Percentiles rank a stretch among this genome's conserved stretches.
phyloP scores from a whole-genome alignment of 75 land plant species.

The Pinus taeda region DNA sequence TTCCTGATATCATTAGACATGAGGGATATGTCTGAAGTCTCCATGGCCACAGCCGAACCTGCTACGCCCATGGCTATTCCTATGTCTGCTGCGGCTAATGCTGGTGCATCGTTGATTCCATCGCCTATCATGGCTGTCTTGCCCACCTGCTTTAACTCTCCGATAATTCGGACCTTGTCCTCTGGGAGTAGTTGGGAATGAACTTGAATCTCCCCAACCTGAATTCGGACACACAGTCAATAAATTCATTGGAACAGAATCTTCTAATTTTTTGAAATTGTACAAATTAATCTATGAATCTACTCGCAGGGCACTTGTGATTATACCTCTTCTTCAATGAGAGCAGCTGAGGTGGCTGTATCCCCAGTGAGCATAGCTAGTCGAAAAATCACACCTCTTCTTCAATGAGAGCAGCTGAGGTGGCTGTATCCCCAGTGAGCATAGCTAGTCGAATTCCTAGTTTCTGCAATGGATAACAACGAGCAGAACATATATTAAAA shows the following conservation, averaged over 20 bases:
- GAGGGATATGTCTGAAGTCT: conserved; percentile 75
- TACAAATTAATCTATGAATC: no score
- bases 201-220: conserved; percentile 56
- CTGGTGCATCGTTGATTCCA: conserved; percentile 91
- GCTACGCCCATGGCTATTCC: conserved; percentile 96
- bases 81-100: conserved; percentile 82
- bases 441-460: conserved; percentile 69
- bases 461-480: conserved; percentile 4
- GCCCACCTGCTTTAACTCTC: conserved; percentile 46
- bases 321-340: conserved; percentile 30
- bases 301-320: no score
- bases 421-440: conserved; percentile 81
- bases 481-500: no score
- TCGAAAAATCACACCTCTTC: no score
- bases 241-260: no score
- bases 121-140: conserved; percentile 85
- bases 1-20: conserved; percentile 86
- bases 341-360: no score
- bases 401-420: conserved; percentile 53
- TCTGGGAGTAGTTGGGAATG: conserved; percentile 84
- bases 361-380: no score
- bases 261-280: no score
- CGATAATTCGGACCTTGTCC: conserved; percentile 61
- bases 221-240: no score
- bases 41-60: conserved; percentile 80